Evolutionary conservation across 169 alveolate genomes (phyloP), one percentile per base, ranked within the genome.

Genomic region (Ichthyophthirius multifiliis): DNA sequence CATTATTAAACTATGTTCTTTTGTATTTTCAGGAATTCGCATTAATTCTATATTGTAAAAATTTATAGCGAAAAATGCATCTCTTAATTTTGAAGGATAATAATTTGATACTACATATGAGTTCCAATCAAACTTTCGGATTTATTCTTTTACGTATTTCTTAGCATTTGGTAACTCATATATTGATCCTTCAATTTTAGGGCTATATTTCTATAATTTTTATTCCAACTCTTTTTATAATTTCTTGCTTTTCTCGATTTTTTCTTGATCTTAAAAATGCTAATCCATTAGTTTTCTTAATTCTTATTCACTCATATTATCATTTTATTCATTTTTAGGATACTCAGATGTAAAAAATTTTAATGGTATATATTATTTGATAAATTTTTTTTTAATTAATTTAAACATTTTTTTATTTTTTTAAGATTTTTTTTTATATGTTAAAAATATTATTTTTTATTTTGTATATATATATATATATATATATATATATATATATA

Each of bases 1-100:
- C 20, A 67, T 13, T n/a, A 67, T 76, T 16, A 80, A 37, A 44
- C 74, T 62, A 27, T 45, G 27, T 47, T 80, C 86, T 46, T 71
- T 80, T 4, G 86, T 65, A 20, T 55, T 67, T 71, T 80, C 86
- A 10, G 75, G 81, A 15, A 67, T 80, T 45, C 86, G 65, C 74
- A 75, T 65, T 48, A 79, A 67, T 67, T 79, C 86, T n/a, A 44
- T 65, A 67, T 79, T 62, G 67, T 65, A 79, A 43, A 45, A 48
- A 20, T 75, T 43, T 9, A 79, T 45, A 39, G 62, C 71, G 15
- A 65, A 34, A 62, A 79, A 65, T 5, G 32, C 43, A 20, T 34
- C 32, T 43, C 75, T 46, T 47, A 80, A 43, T 80, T 44, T 16
- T 34, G 35, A 41, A 23, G 86, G 82, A 32, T 67, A 34, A 48